These are phyloP conservation scores for Ogataea hybrid DNA, from an alignment of 1,139 yeast genomes.

Conservation along the genomic window DNA sequence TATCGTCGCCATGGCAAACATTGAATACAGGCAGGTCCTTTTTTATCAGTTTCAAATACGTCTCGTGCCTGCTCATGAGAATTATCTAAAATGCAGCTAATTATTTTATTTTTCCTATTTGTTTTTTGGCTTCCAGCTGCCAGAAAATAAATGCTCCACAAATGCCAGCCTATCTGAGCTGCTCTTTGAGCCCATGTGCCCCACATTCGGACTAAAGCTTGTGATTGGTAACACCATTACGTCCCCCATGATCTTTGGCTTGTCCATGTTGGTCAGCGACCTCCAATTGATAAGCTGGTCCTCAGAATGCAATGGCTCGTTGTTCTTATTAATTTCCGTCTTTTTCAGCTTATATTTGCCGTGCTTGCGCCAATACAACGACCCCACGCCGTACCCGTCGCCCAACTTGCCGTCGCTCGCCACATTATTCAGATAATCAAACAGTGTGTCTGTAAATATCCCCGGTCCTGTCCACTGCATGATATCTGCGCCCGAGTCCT, in stretches of 20 bases:
- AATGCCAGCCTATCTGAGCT: slow-evolving; percentile 55
- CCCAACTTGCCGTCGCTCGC: slow-evolving; percentile 25
- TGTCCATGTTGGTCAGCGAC: slow-evolving; percentile 63
- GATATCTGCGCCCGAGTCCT: slow-evolving; percentile 54
- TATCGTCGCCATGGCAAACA: slow-evolving; percentile 3
- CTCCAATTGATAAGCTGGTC: slow-evolving; percentile 43
- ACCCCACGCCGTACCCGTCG: slow-evolving; percentile 33
- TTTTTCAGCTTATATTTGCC: slow-evolving; percentile 21
- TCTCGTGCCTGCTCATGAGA: slow-evolving; percentile 2
- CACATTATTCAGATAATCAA: slow-evolving; percentile 55
- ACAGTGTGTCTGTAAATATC: slow-evolving; percentile 69
- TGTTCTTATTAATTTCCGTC: slow-evolving; percentile 21
- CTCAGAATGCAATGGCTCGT: slow-evolving; percentile 23
- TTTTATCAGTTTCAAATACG: slow-evolving; percentile 2
- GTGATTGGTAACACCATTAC: slow-evolving; percentile 81
- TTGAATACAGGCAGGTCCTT: background rate
- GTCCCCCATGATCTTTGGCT: slow-evolving; percentile 71
- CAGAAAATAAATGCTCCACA: slow-evolving; percentile 69
- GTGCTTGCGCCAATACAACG: slow-evolving; percentile 25
- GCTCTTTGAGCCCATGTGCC: slow-evolving; percentile 67
- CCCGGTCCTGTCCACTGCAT: slow-evolving; percentile 89
- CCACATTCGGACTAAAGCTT: slow-evolving; percentile 80
- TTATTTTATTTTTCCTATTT: background rate
- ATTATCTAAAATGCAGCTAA: background rate
- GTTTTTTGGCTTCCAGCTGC: slow-evolving; percentile 55